Evolutionary conservation across 768 basidiomycete genomes (phyloP).

Genomic region (Roridomyces roridus): DNA sequence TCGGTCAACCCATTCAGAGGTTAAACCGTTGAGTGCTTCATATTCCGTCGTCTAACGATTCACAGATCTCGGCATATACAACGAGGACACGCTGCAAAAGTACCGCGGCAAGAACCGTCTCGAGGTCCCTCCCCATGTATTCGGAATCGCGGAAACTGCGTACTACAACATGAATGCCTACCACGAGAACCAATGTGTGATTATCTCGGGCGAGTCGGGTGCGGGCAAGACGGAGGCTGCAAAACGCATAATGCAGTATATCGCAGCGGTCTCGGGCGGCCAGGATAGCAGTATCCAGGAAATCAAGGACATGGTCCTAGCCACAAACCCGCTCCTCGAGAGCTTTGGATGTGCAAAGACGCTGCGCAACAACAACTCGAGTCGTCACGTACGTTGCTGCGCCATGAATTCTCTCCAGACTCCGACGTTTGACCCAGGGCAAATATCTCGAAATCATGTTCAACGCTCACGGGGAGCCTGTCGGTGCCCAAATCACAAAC

Average conservation of each 20-base stretch:
- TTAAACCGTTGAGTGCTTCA: constrained; percentile 33
- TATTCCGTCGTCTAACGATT: constrained; percentile 9
- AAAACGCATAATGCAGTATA: constrained; percentile 99
- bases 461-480: constrained; percentile 88
- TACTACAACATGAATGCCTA: constrained; percentile 99
- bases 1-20: constrained; percentile 99
- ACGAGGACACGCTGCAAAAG: constrained; percentile 81
- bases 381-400: constrained; percentile 82
- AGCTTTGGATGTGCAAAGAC: constrained; percentile 99
- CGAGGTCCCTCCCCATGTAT: constrained; percentile 98
- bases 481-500: constrained; percentile 98
- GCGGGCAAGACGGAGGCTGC: constrained; percentile 99
- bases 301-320: constrained; percentile 99
- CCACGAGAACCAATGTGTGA: constrained; percentile 99
- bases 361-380: constrained; percentile 97
- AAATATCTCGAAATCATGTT: constrained; percentile 99
- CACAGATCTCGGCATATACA: constrained; percentile 95
- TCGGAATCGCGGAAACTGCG: constrained; percentile 93
- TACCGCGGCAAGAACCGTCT: constrained; percentile 98
- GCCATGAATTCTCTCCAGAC: neutral
- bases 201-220: constrained; percentile 98
- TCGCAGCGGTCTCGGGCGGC: constrained; percentile 93
- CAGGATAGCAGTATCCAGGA: constrained; percentile 92
- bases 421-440: constrained; percentile 58
- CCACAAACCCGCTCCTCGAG: constrained; percentile 96